Conservation (phyloP, 148 eudicot species). For the Chenopodium berlandieri region DNA sequence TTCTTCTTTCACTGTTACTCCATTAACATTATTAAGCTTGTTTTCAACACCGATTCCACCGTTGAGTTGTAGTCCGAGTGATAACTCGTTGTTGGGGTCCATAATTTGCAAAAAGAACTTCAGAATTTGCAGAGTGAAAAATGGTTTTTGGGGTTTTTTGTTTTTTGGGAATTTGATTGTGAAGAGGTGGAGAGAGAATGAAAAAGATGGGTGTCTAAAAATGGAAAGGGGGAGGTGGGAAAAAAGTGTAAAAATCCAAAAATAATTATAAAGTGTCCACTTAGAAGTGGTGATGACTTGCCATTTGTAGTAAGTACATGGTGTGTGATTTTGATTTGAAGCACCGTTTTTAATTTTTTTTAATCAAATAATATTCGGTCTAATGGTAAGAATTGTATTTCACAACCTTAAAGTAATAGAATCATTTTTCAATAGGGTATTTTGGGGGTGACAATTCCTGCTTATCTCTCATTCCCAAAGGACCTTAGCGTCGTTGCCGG, state of each 20-base stretch:
- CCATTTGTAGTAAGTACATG: conserved; percentile 21
- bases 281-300: conserved; percentile 10
- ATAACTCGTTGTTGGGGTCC: background rate
- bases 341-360: background rate
- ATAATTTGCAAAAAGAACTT: background rate
- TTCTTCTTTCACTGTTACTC: background rate
- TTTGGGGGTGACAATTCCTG: too few species aligned
- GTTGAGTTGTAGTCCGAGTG: background rate
- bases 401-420: too few species aligned
- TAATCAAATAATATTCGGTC: too few species aligned
- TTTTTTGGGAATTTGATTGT: background rate
- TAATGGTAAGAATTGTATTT: too few species aligned
- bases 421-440: too few species aligned
- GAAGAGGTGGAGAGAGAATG: conserved; percentile 1
- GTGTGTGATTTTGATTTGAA: conserved; percentile 7
- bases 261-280: background rate
- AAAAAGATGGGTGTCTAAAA: background rate
- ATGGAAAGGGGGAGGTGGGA: background rate
- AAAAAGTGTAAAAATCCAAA: background rate
- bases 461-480: too few species aligned
- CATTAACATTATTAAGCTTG: background rate
- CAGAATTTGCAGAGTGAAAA: background rate
- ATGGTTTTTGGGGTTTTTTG: background rate
- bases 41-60: conserved; percentile 3
- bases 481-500: too few species aligned